phyloP scores from a whole-genome alignment of 148 eudicot species.

The Euryodendron excelsum region DNA sequence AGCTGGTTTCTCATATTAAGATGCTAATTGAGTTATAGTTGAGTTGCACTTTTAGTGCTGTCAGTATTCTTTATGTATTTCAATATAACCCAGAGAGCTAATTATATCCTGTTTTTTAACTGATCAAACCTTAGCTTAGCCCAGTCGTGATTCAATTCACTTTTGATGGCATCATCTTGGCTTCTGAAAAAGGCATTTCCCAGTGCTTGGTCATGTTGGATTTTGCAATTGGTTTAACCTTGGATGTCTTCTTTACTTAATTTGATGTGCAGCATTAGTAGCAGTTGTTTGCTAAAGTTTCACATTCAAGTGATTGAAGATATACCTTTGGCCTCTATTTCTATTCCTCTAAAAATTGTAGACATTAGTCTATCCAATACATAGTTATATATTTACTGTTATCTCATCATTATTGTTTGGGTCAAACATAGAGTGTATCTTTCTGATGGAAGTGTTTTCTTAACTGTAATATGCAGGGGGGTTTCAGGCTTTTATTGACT shows the following conservation, averaged over 20 bases:
- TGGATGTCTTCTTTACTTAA: not conserved
- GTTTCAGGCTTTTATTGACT: slow-evolving; percentile 61
- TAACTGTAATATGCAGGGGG: slow-evolving; percentile 57
- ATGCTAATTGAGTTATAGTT: not conserved
- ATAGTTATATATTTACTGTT: not conserved
- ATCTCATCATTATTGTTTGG: not conserved
- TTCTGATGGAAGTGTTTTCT: not conserved
- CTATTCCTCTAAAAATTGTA: not conserved
- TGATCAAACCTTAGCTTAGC: not conserved
- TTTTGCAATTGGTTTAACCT: not conserved
- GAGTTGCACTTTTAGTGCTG: not conserved
- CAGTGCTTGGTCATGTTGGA: not conserved
- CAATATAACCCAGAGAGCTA: not conserved
- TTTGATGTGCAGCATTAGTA: slow-evolving; percentile 7
- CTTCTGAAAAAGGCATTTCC: not conserved
- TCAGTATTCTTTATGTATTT: not conserved
- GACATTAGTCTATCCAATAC: not conserved
- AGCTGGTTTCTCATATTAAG: not conserved
- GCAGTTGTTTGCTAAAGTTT: not conserved
- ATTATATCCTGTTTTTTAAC: not conserved
- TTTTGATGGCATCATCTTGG: not conserved
- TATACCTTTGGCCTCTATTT: not conserved
- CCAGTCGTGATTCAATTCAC: not conserved
- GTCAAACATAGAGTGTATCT: not conserved
- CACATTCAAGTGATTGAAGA: not conserved